These are phyloP conservation scores for Skeletonema costatum DNA, from an alignment of 108 stramenopile species.

Conservation along the genomic window DNA sequence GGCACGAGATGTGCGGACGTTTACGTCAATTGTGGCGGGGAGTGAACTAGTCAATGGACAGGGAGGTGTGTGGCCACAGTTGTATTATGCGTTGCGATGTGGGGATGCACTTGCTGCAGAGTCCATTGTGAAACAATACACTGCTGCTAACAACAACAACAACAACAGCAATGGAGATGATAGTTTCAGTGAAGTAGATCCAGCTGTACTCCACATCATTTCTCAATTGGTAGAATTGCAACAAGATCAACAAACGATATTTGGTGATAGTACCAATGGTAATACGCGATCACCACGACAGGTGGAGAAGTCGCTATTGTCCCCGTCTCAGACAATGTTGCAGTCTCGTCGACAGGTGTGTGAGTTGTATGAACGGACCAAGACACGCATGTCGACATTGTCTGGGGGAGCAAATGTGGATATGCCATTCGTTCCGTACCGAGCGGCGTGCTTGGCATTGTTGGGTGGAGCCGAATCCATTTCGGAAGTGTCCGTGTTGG, in stretches of 20 bases:
- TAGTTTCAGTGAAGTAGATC: conserved; percentile 20
- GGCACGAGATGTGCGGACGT: conserved; percentile 26
- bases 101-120: conserved; percentile 19
- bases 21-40: conserved; percentile 30
- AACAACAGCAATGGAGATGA: background rate
- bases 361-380: conserved; percentile 44
- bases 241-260: conserved; percentile 25
- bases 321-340: conserved; percentile 22
- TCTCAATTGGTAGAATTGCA: conserved; percentile 24
- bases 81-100: conserved; percentile 29
- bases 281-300: background rate
- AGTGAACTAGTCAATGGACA: conserved; percentile 18
- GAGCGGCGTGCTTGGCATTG: conserved; percentile 41
- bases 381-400: conserved; percentile 5
- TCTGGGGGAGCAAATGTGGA: background rate
- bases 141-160: background rate
- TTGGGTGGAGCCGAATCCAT: conserved; percentile 44
- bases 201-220: conserved; percentile 23
- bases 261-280: conserved; percentile 10
- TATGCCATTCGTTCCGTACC: conserved; percentile 13
- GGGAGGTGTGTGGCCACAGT: conserved; percentile 32
- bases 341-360: conserved; percentile 27
- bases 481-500: conserved; percentile 31
- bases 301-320: conserved; percentile 7
- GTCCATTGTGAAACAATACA: conserved; percentile 11